Conservation (phyloP, 441 rosid genomes). For the Flueggea neowawraea region DNA sequence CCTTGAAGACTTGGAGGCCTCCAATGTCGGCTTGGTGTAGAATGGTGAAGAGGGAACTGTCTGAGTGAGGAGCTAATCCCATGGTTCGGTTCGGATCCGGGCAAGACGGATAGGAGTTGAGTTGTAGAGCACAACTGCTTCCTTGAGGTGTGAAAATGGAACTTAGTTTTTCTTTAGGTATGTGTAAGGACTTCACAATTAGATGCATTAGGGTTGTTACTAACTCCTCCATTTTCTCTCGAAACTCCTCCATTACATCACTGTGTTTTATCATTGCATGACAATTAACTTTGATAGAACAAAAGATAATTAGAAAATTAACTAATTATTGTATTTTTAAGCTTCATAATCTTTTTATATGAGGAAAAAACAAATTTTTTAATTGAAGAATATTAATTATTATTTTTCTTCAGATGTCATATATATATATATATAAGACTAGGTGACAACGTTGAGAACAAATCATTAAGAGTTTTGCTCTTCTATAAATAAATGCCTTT, state of each 20-base stretch:
- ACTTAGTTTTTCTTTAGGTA: conserved; percentile 47
- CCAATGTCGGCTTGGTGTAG: conserved; percentile 53
- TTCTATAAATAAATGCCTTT: too few species aligned
- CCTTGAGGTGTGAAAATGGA: conserved; percentile 26
- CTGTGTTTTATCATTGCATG: conserved; percentile 23
- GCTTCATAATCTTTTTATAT: too few species aligned
- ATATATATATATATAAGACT: too few species aligned
- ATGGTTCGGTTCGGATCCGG: conserved; percentile 79
- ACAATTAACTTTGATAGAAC: too few species aligned
- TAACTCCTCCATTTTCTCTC: conserved; percentile 62
- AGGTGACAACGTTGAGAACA: too few species aligned
- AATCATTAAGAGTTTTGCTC: too few species aligned
- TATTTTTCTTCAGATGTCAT: too few species aligned
- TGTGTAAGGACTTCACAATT: conserved; percentile 47
- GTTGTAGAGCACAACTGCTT: conserved; percentile 41
- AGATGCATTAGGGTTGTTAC: conserved; percentile 53
- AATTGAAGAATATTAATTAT: too few species aligned
- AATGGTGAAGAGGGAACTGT: conserved; percentile 73
- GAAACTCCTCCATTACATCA: conserved; percentile 50
- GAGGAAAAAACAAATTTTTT: too few species aligned
- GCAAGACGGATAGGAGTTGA: conserved; percentile 77
- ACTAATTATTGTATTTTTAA: too few species aligned
- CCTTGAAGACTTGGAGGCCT: conserved; percentile 60
- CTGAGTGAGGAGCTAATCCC: conserved; percentile 91
- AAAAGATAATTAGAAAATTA: too few species aligned